These are phyloP conservation scores for Fusarium coffeatum DNA, from an alignment of 2,329 filamentous ascomycete species.

Conservation along the genomic window DNA sequence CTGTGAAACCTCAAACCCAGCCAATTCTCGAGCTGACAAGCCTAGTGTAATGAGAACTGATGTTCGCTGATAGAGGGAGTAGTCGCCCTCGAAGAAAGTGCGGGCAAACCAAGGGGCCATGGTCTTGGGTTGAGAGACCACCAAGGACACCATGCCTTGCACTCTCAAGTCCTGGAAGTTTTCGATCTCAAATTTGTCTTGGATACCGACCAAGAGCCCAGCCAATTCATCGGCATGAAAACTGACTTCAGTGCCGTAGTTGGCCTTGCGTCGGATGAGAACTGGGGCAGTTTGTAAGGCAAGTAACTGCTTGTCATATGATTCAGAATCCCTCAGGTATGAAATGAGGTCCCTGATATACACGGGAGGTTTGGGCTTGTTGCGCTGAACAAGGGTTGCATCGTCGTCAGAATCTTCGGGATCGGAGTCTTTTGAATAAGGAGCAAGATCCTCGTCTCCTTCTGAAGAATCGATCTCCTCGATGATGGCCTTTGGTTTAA, in stretches of 20 bases:
- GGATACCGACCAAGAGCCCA: conserved; percentile 78
- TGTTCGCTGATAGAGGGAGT: conserved; percentile 86
- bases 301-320: conserved; percentile 85
- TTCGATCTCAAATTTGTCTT: conserved; percentile 86
- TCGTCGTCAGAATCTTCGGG: conserved; percentile 94
- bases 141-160: conserved; percentile 83
- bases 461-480: conserved; percentile 74
- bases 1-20: conserved; percentile 74
- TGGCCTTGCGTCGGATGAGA: conserved; percentile 88
- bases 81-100: conserved; percentile 91
- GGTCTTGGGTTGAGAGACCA: conserved; percentile 78
- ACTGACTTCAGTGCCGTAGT: conserved; percentile 87
- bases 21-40: conserved; percentile 83
- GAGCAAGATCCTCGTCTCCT: conserved; percentile 74
- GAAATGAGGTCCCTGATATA: conserved; percentile 88
- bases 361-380: conserved; percentile 86
- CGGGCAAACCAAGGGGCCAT: conserved; percentile 88
- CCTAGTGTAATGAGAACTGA: conserved; percentile 85
- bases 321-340: conserved; percentile 83
- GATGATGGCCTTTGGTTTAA: conserved; percentile 62
- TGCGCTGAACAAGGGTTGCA: conserved; percentile 83
- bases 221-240: conserved; percentile 87
- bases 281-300: conserved; percentile 80
- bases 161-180: conserved; percentile 80
- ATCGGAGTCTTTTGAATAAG: conserved; percentile 89